phyloP scores from a whole-genome alignment of 768 basidiomycete genomes.

The Leccinum olivaceopallidum region DNA sequence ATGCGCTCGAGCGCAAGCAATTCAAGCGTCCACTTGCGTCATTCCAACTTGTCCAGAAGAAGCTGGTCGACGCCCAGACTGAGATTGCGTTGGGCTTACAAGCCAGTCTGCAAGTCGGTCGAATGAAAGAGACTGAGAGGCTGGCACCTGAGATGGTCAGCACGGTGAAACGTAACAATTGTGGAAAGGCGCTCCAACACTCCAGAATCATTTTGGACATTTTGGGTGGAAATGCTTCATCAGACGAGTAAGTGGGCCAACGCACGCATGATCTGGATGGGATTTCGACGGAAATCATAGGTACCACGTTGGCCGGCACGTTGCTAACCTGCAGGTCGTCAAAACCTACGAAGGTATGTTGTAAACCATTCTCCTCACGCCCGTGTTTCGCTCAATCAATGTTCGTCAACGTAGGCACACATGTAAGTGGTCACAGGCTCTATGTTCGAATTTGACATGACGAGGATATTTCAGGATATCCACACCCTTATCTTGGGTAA shows the following conservation, averaged over 20 bases:
- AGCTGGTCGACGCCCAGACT: conserved; percentile 90
- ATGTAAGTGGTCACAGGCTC: conserved; percentile 44
- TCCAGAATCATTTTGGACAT: conserved; percentile 82
- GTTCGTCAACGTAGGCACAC: conserved; percentile 45
- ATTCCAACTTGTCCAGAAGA: conserved; percentile 98
- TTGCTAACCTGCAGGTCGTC: conserved; percentile 92
- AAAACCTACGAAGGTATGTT: conserved; percentile 88
- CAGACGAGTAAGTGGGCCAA: conserved; percentile 72
- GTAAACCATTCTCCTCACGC: background rate
- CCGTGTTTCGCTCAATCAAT: conserved; percentile 4
- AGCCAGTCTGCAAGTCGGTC: conserved; percentile 77
- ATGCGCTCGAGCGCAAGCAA: conserved; percentile 88
- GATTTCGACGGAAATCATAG: conserved; percentile 37
- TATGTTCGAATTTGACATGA: conserved; percentile 1
- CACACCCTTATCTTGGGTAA: conserved; percentile 93
- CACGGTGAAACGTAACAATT: conserved; percentile 93
- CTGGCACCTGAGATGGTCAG: conserved; percentile 92
- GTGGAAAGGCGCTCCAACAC: conserved; percentile 88
- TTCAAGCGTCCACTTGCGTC: conserved; percentile 88
- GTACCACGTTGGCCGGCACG: conserved; percentile 94
- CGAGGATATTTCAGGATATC: conserved; percentile 59
- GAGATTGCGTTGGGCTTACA: conserved; percentile 79
- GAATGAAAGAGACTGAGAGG: conserved; percentile 78
- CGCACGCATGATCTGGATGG: background rate
- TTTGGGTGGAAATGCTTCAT: conserved; percentile 89